A percentile compares a stretch with the other conserved stretches of the same genome.
These are phyloP conservation scores for Ceriops decandra DNA, from an alignment of 345 rosid species.

Conservation along the genomic window DNA sequence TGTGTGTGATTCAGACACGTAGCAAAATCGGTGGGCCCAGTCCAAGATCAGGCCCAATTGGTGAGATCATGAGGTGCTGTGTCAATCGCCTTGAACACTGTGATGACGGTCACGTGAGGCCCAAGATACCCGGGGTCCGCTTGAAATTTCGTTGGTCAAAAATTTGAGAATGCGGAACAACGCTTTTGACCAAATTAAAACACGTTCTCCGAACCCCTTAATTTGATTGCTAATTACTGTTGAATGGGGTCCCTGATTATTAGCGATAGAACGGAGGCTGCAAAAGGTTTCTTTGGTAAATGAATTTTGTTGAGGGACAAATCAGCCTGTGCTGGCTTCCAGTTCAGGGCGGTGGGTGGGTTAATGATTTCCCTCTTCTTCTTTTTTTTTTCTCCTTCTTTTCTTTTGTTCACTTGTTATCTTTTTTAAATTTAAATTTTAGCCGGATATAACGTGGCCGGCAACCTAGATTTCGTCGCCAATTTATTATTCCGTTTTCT, in stretches of 20 bases:
- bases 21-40: not conserved
- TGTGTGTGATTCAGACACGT: slow-evolving; percentile 40
- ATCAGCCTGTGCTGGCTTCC: slow-evolving; percentile 14
- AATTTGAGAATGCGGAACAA: slow-evolving; percentile 3
- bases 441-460: slow-evolving; percentile 9
- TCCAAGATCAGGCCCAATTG: not conserved
- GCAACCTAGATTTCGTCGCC: too few species aligned
- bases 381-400: not conserved
- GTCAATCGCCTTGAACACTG: slow-evolving; percentile 1
- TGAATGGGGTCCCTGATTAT: too few species aligned
- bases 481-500: too few species aligned
- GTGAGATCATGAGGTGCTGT: slow-evolving; percentile 13
- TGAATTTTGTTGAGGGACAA: not conserved
- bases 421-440: slow-evolving; percentile 13
- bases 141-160: slow-evolving; percentile 30
- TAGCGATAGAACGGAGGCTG: not conserved
- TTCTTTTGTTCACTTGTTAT: not conserved
- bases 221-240: not conserved
- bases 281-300: not conserved
- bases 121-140: slow-evolving; percentile 70
- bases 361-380: not conserved
- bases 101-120: slow-evolving; percentile 61
- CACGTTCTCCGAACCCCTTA: not conserved
- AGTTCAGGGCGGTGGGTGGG: not conserved
- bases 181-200: slow-evolving; percentile 27